Evolutionary conservation across 129 eudicot species (phyloP), one percentile per base, ranked within the genome.

Genomic region (Scalesia atractyloides): DNA sequence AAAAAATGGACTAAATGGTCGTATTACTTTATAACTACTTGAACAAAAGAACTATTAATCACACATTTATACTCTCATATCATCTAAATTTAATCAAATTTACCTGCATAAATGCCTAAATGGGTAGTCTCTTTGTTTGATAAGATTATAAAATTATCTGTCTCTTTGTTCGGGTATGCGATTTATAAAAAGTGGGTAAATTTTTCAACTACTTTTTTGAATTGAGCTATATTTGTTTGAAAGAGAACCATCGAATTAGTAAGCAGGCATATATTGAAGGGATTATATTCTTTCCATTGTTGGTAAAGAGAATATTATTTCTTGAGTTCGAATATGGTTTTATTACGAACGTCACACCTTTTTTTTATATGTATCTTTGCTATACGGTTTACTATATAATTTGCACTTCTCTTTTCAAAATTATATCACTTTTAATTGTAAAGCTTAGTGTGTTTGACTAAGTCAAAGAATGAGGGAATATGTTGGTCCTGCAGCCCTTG

Each of bases 401-500:
- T 58, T 24, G 37, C 39, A 58, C 24, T 19, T 20, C 0, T 57
- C 11, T 57, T 22, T 22, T 19, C 5, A 19, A 57, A 57, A 12
- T 16, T 20, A 24, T 17, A 7, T 72, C 43, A 30, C 46, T 16
- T 14, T n/a, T n/a, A 3, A 53, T 58, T 8, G 68, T 72, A 72
- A 59, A 58, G 16, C 59, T 72, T 59, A 58, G 58, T 60, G 14
- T 12, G 30, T 30, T 46, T 22, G 58, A 11, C 68, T 15, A 9
- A 8, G 57, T 72, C 68, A 41, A 72, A 59, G 49, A 8, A 22
- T 24, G 44, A 58, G 19, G 60, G 14, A 47, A 14, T 73, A 49
- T 49, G 33, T 14, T 73, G 59, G 48, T 14, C 48, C 56, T 17
- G 48, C 43, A 34, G 41, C 61, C 22, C 41, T 62, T 62, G 61